Evolutionary conservation across 352 stramenopile species (phyloP), one percentile per base, ranked within the genome.

Genomic region (Thalassiosira hispida): DNA sequence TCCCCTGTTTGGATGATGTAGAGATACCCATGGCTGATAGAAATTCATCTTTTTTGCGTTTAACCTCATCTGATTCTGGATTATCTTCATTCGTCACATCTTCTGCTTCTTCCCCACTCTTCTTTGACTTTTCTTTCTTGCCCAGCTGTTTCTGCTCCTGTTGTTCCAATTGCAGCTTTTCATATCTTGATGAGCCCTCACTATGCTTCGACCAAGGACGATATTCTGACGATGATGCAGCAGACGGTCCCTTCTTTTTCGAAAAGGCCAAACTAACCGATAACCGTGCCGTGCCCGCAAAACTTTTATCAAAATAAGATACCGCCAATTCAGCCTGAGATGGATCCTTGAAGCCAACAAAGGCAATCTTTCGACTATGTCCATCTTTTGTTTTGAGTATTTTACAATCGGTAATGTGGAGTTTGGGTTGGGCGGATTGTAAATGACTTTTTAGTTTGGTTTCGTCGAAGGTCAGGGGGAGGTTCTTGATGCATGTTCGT

Each of bases 331-430:
- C 47, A 8, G 92, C 91, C 67, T 90, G 76, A 40, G 73, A 38
- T 23, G 77, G 51, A n/a, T 64, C 89, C 33, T 80, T 74, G 57
- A 95, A 95, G 12, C 93, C 93, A 11, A 95, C 84, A 86, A 96
- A 96, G 16, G 83, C 93, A 56, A 96, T 84, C 35, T 87, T 86
- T 22, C 89, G 69, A 60, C 73, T 89, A 59, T 76, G 74, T 11
- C 75, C 84, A 68, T 87, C 77, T 12, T 83, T 81, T 20, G 83
- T 90, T 46, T 84, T 89, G 14, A 93, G 64, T 14, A 93, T 70
- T 57, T 83, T 85, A 71, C 85, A 91, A 83, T 93, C 84, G 6
- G 84, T 91, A 55, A 92, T 84, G 20, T 67, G 56, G 18, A 91
- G 49, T 25, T 20, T 57, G 29, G 61, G 38, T 31, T 81, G 73